Conservation (phyloP, 2,329 filamentous ascomycete genomes). For the Dothideomycetidae sp. region DNA sequence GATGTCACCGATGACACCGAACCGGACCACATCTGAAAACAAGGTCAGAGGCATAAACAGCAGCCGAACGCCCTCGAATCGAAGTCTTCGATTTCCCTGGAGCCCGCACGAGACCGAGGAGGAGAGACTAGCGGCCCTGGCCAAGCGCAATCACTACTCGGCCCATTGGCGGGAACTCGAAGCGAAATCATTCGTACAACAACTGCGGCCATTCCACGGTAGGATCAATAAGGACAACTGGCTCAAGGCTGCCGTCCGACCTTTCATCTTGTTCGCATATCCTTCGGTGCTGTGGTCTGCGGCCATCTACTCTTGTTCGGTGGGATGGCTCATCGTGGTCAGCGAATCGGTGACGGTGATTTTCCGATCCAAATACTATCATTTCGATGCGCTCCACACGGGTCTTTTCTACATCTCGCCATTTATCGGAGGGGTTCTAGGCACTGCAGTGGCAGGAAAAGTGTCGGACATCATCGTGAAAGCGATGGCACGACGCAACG, state of each 20-base stretch:
- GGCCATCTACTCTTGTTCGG: constrained; percentile 68
- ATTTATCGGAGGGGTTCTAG: constrained; percentile 75
- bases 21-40: too few relatives aligned
- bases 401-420: constrained; percentile 83
- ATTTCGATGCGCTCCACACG: constrained; percentile 66
- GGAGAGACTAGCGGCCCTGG: too few relatives aligned
- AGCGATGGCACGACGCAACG: constrained; percentile 69
- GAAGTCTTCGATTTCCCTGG: too few relatives aligned
- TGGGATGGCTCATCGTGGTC: constrained; percentile 91
- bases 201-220: constrained; percentile 64
- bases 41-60: too few relatives aligned
- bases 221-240: constrained; percentile 65
- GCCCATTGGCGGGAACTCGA: too few relatives aligned
- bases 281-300: constrained; percentile 82
- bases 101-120: too few relatives aligned
- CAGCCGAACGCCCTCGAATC: too few relatives aligned
- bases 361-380: constrained; percentile 58
- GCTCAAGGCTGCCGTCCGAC: constrained; percentile 61
- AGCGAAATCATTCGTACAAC: constrained; percentile 60
- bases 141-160: too few relatives aligned
- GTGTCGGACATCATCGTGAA: constrained; percentile 75
- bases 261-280: constrained; percentile 76
- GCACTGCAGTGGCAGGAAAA: constrained; percentile 82
- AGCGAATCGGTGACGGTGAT: constrained; percentile 76
- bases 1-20: too few relatives aligned